Conservation (phyloP, 1,139 yeast species). For the Sugiyamaella castrensis region DNA sequence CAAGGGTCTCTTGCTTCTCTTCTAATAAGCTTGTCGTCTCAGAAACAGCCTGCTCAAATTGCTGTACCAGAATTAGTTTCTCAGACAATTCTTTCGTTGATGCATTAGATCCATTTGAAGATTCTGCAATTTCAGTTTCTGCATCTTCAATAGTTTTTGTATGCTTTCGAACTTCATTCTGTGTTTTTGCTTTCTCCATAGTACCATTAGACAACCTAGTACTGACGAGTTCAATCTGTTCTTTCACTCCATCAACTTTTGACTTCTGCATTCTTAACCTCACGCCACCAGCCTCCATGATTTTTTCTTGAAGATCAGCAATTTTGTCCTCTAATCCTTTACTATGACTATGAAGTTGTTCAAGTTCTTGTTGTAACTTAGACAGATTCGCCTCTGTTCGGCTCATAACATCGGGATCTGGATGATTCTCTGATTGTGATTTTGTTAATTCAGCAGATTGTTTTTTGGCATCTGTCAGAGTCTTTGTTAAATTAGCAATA, state of each 20-base stretch:
- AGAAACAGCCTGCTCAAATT: slow-evolving; percentile 39
- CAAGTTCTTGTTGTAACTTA: slow-evolving; percentile 41
- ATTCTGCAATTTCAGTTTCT: slow-evolving; percentile 33
- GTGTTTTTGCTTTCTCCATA: slow-evolving; percentile 59
- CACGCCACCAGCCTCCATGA: slow-evolving; percentile 91
- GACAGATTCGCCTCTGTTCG: slow-evolving; percentile 44
- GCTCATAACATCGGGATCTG: slow-evolving; percentile 27
- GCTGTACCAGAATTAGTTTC: slow-evolving; percentile 26
- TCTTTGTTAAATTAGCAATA: slow-evolving; percentile 55
- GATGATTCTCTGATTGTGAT: slow-evolving; percentile 19
- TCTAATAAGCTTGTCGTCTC: slow-evolving; percentile 33
- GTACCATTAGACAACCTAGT: slow-evolving; percentile 62
- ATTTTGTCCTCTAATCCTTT: slow-evolving; percentile 58
- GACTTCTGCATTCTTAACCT: slow-evolving; percentile 76
- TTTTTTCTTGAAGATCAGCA: slow-evolving; percentile 61
- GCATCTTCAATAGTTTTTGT: slow-evolving; percentile 47
- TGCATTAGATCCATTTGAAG: slow-evolving; percentile 36
- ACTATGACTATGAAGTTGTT: slow-evolving; percentile 52
- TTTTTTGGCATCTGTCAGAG: slow-evolving; percentile 44
- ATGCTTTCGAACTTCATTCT: slow-evolving; percentile 61
- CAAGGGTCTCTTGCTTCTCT: slow-evolving; percentile 38
- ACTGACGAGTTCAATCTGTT: slow-evolving; percentile 59
- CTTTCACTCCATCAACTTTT: slow-evolving; percentile 72
- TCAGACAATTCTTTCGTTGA: slow-evolving; percentile 41
- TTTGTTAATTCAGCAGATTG: slow-evolving; percentile 31